Percentiles rank a stretch among this genome's conserved stretches.
Evolutionary conservation across 768 basidiomycete genomes (phyloP).

Genomic region (Psilocybe cyanescens): DNA sequence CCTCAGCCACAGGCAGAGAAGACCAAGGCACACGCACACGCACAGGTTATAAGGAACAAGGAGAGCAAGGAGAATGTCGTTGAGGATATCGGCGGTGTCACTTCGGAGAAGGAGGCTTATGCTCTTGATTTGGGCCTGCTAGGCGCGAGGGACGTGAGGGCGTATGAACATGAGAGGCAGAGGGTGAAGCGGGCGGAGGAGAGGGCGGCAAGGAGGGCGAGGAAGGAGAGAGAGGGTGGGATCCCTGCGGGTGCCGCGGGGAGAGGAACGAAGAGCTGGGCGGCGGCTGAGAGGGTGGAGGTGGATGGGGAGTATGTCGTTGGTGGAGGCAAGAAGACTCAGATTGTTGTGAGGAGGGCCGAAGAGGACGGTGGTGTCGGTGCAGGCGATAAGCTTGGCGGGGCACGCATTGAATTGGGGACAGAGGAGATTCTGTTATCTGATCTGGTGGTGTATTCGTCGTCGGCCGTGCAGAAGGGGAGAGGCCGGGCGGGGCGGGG

Average conservation of each 20-base stretch:
- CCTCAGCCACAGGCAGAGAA: conserved; percentile 11
- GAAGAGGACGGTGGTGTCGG: too few species aligned
- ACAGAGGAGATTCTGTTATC: not conserved
- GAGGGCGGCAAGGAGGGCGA: conserved; percentile 36
- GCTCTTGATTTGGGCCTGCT: not conserved
- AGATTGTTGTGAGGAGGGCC: too few species aligned
- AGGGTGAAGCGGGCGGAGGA: conserved; percentile 47
- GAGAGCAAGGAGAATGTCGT: not conserved
- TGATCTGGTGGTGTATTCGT: conserved; percentile 6
- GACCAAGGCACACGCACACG: conserved; percentile 5
- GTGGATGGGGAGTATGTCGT: conserved; percentile 21
- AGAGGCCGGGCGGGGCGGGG: conserved; percentile 3
- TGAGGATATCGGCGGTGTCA: not conserved
- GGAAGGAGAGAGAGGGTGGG: conserved; percentile 26
- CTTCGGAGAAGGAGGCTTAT: not conserved
- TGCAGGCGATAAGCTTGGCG: not conserved
- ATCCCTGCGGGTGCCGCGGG: conserved; percentile 2
- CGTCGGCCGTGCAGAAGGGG: not conserved
- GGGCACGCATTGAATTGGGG: too few species aligned
- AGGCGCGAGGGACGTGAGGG: conserved; percentile 43
- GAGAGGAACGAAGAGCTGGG: conserved; percentile 5
- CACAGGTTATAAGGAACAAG: not conserved
- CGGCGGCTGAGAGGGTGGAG: conserved; percentile 14
- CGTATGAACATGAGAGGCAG: conserved; percentile 54
- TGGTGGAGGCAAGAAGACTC: too few species aligned